Conservation (phyloP, 2,329 filamentous ascomycete genomes). For the Fusarium stilboides region DNA sequence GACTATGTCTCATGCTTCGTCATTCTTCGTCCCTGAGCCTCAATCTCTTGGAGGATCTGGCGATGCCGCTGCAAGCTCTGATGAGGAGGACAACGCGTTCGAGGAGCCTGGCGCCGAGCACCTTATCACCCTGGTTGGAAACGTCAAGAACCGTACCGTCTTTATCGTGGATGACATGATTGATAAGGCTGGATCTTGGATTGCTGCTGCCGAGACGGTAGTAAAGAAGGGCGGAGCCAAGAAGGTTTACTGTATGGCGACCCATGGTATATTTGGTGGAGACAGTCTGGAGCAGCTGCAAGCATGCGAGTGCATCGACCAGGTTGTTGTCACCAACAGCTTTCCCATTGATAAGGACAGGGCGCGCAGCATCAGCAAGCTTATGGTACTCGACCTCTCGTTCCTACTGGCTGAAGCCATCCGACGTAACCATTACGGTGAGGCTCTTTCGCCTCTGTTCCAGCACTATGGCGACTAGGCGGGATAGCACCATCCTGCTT, state of each 20-base stretch:
- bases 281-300: slow-evolving; percentile 93
- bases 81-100: slow-evolving; percentile 94
- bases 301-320: slow-evolving; percentile 92
- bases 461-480: slow-evolving; percentile 74
- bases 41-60: slow-evolving; percentile 84
- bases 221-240: slow-evolving; percentile 93
- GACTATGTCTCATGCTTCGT: slow-evolving; percentile 84
- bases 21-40: slow-evolving; percentile 78
- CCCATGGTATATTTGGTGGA: slow-evolving; percentile 93
- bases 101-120: slow-evolving; percentile 87
- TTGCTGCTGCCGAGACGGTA: slow-evolving; percentile 95
- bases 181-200: slow-evolving; percentile 96
- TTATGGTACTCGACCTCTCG: slow-evolving; percentile 91
- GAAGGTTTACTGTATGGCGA: slow-evolving; percentile 97
- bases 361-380: slow-evolving; percentile 80
- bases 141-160: slow-evolving; percentile 89
- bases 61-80: slow-evolving; percentile 85
- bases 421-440: slow-evolving; percentile 95
- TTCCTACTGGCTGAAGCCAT: slow-evolving; percentile 93
- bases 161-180: slow-evolving; percentile 99
- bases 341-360: slow-evolving; percentile 89
- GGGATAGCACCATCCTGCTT: slow-evolving; percentile 15
- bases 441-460: slow-evolving; percentile 81
- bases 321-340: slow-evolving; percentile 96
- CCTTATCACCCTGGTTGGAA: slow-evolving; percentile 97